Base-by-base conservation (phyloP, 2,329 filamentous ascomycete species). In the Diplodia scrobiculata region DNA sequence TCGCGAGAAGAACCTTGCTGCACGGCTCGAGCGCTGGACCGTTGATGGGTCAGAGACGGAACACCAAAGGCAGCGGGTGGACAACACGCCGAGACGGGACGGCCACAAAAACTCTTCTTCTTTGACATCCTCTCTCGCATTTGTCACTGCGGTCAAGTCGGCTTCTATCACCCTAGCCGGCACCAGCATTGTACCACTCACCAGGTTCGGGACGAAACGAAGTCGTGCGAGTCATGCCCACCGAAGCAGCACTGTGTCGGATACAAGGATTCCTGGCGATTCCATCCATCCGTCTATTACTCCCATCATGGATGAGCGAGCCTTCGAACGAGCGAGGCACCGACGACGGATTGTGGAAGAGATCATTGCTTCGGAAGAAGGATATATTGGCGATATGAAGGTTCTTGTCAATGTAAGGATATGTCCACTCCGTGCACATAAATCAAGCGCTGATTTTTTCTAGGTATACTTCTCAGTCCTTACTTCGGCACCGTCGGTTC, bases 321-420 rank as follows among this genome's bases (percentile, higher is more conserved):
- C 90, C n/a, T 84, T 85, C 50, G 85, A 88, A 70, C 86, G 93
- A 63, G 86, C 91, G 1, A 78, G 90, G 21, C 90, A 92, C 72
- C 86, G 95, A 68, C 87, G 91, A 14, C 87, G 89, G 68, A 87
- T 96, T 47, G 79, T 98, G 41, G 91, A 95, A 73, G 95, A 98
- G 78, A 81, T 98, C 60, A 87, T 97, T 68, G 85, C 80, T 66
- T 96, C 93, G 0, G 95, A 98, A 76, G 90, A 95, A 74, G 87
- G 89, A 72, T 98, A 98, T 75, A 88, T 98, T 71, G 87, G 89
- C 17, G 94, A 97, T 72, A 78, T 98, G 67, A 91, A 91, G 71
- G 92, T 95, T 70, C 81, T 98, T 67, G 89, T 90, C 75, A 92
- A 96, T 78, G 93, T 94, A 80, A 74, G 87, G 66, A 21, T 19